Base-by-base conservation (phyloP, 2,329 filamentous ascomycete genomes). In the Aureobasidium mangrovei region DNA sequence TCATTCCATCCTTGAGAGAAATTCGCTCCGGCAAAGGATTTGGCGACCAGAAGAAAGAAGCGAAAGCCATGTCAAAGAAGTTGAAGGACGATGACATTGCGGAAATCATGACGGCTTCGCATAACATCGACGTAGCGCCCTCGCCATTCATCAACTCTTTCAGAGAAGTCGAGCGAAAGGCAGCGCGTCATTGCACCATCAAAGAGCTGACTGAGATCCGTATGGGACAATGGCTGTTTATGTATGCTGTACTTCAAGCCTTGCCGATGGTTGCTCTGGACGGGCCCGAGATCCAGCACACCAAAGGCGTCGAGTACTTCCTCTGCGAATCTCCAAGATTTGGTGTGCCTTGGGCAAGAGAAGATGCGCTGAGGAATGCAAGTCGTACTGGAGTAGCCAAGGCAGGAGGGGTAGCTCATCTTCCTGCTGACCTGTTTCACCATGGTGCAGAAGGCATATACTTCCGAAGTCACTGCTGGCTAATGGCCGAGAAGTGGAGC, bases 1-100 rank as follows among this genome's bases (percentile, higher is more conserved):
- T 84, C 60, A 70, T 94, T 27, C 91, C 91, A 0, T 79, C 78
- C 1, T 78, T 94, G 62, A 76, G 78, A 32, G 74, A 81, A 1
- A 77, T 89, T 18, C 77, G 84, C 54, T 77, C 81, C 39, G 85
- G 82, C 41, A 86, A 81, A 65, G 71, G 78, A 57, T 77, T 77
- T 1, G 75, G 88, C 32, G 79, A 87, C 24, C 67, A 80, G 1
- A 91, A 89, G 70, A 86, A 89, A 62, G 86, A 91, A 65, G 73
- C 77, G 33, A 89, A 88, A 65, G 79, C 87, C 53, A 79, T 83
- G 57, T 79, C 78, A 18, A 83, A 81, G 71, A 86, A 82, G 63
- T 73, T 96, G 55, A 88, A 89, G 67, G 82, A 86, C 51, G 81
- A 91, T 56, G 89, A 96, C 63, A 77, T 91, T 41, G 81, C 82